Percentiles rank a stretch among this genome's conserved stretches.
Conservation (phyloP, 164 flowering plant genomes). For the Berberis thunbergii region DNA sequence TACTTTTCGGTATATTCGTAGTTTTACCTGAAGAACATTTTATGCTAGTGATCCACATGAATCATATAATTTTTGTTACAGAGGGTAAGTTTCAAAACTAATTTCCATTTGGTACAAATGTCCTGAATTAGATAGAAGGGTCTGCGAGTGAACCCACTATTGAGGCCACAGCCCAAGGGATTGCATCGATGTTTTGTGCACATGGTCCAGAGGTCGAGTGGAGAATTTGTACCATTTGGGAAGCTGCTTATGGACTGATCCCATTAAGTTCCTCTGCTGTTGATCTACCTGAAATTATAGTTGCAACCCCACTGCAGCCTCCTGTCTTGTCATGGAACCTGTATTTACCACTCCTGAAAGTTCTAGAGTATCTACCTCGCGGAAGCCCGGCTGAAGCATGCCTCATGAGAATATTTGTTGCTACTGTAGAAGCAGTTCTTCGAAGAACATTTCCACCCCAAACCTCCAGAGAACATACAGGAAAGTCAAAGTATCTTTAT, state of each 20-base stretch:
- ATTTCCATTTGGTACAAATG: not conserved
- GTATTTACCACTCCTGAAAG: constrained; percentile 87
- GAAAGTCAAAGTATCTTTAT: constrained; percentile 41
- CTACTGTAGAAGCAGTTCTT: constrained; percentile 89
- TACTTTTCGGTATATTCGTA: not conserved
- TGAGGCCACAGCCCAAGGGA: constrained; percentile 98
- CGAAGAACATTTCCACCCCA: constrained; percentile 79
- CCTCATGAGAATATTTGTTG: constrained; percentile 94
- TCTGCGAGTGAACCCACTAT: constrained; percentile 85
- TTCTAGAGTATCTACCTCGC: constrained; percentile 92
- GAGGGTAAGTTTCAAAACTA: constrained; percentile 3
- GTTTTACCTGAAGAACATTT: constrained; percentile 1
- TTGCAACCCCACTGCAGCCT: constrained; percentile 87
- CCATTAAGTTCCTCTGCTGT: constrained; percentile 80
- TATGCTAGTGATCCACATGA: not conserved
- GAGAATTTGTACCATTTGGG: constrained; percentile 98
- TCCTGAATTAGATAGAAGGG: constrained; percentile 53
- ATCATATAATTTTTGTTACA: not conserved
- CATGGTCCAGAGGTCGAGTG: constrained; percentile 99
- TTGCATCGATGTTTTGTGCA: constrained; percentile 96
- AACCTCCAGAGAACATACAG: constrained; percentile 41
- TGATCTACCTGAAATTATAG: constrained; percentile 91
- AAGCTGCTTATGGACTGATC: constrained; percentile 93
- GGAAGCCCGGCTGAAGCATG: constrained; percentile 98
- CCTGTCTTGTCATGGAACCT: constrained; percentile 91